These are phyloP conservation scores for Dictyostelium capitatum DNA, from an alignment of 78 protist species.

Conservation along the genomic window DNA sequence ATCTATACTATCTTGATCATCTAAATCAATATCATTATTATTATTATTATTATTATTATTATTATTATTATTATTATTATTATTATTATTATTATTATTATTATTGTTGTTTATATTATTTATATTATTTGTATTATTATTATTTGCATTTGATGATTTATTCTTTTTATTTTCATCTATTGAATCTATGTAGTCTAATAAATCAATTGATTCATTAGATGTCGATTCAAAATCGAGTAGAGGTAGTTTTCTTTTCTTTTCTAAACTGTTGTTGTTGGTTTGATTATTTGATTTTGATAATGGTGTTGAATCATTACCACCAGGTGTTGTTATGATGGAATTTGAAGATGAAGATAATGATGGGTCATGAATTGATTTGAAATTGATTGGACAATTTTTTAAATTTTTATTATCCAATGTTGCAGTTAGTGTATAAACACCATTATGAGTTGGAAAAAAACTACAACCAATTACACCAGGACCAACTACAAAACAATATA, in stretches of 20 bases:
- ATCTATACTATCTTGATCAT: background rate
- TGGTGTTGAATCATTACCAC: background rate
- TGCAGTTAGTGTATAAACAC: conserved; percentile 28
- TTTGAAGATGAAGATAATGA: background rate
- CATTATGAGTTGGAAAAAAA: conserved; percentile 34
- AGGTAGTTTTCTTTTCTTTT: conserved; percentile 22
- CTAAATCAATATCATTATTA: background rate
- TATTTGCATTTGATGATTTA: background rate
- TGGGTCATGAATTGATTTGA: background rate
- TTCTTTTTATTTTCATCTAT: conserved; percentile 1
- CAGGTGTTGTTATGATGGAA: background rate
- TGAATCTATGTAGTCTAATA: background rate
- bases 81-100: background rate
- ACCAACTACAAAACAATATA: conserved; percentile 31
- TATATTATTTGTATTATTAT: background rate
- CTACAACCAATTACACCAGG: conserved; percentile 45
- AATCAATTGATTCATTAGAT: background rate
- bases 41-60: background rate
- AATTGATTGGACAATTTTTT: conserved; percentile 10
- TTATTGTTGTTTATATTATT: background rate
- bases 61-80: background rate
- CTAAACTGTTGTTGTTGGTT: background rate
- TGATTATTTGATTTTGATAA: background rate
- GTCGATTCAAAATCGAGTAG: background rate
- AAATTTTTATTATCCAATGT: background rate